These are phyloP conservation scores for Penicillium sp. DNA, from an alignment of 2,329 filamentous ascomycete species.

Conservation along the genomic window DNA sequence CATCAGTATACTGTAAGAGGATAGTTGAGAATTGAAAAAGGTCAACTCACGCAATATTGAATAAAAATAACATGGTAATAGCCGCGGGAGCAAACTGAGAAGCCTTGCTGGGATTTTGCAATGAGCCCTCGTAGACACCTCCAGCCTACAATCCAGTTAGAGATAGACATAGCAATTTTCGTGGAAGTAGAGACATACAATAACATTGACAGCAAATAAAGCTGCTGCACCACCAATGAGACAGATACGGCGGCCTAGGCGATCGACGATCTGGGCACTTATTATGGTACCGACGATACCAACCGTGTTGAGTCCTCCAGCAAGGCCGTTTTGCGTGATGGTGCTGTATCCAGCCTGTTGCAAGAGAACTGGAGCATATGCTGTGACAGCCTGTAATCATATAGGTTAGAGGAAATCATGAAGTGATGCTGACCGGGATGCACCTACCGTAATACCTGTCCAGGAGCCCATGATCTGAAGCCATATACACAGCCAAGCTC, in stretches of 20 bases:
- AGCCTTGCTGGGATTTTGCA: constrained; percentile 36
- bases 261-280: constrained; percentile 53
- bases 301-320: constrained; percentile 55
- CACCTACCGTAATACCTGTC: constrained; percentile 46
- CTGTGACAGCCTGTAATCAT: constrained; percentile 33
- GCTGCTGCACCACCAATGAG: constrained; percentile 43
- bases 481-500: constrained; percentile 46
- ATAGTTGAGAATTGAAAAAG: neutral
- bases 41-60: constrained; percentile 26
- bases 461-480: constrained; percentile 48
- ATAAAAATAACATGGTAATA: constrained; percentile 50
- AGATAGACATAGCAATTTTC: constrained; percentile 4
- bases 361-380: constrained; percentile 33
- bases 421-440: constrained; percentile 3
- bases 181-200: constrained; percentile 25
- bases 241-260: constrained; percentile 47
- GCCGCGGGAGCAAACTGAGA: constrained; percentile 46
- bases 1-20: neutral
- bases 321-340: constrained; percentile 46
- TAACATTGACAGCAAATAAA: constrained; percentile 45
- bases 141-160: constrained; percentile 30
- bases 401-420: neutral
- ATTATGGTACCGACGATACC: constrained; percentile 55
- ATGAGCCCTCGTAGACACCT: constrained; percentile 44
- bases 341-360: constrained; percentile 38